Evolutionary conservation across 257 asterid species (phyloP), one percentile per base, ranked within the genome.

Genomic region (Solanum okadae): DNA sequence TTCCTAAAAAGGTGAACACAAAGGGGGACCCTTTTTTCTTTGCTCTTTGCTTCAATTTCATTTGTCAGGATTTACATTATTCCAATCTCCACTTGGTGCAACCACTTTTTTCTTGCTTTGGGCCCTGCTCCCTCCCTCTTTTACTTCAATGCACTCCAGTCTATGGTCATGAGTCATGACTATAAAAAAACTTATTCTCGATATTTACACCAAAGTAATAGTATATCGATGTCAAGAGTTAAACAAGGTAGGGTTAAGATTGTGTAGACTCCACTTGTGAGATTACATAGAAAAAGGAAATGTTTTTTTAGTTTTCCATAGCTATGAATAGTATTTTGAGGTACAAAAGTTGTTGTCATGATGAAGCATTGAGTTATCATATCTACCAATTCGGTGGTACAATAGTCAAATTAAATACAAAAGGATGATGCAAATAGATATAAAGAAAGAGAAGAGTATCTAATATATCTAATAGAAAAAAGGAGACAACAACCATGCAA

Each of bases 401-500:
- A 44, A 85, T 85, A 82, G 78, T 86, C 93, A 89, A 88, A 89
- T 82, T 76, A 85, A 90, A 81, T 37, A 59, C 86, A 87, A 76
- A 87, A 75, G 87, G 84, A 65, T 49, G 85, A 86, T 20, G 67
- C 79, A 85, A 86, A 87, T 87, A 86, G 89, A 68, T 67, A 88
- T 82, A 90, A 88, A 86, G 78, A 79, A 86, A 78, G 65, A 79
- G 86, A 70, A 86, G 29, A 77, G 83, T 77, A 40, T 77, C 61
- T 67, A 49, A 22, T 68, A 22, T 68, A 67, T 76, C 59, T 67
- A 38, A 22, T 59, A 67, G 10, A 37, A 65, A 73, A 77, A 82
- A 65, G 88, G 84, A 89, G 89, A 86, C 91, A 92, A 82, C 90
- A 89, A 82, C 90, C 88, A 88, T 86, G 83, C 90, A 77, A 87